Percentiles rank a stretch among this genome's conserved stretches.
Conservation (phyloP, 2,329 filamentous ascomycete species). For the Xylaria multiplex region DNA sequence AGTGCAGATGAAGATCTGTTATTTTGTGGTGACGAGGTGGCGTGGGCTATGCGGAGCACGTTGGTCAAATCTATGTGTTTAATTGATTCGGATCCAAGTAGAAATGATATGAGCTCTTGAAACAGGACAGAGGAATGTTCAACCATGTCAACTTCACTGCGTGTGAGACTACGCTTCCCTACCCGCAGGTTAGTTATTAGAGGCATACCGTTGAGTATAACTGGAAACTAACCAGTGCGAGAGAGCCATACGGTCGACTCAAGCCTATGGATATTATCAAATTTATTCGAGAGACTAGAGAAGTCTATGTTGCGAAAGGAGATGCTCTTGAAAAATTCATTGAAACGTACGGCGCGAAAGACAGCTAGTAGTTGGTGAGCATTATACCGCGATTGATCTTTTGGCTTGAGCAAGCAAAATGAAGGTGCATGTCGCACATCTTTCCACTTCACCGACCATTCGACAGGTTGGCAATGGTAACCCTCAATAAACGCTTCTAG, state of each 20-base stretch:
- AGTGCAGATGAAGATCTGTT: constrained; percentile 20
- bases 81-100: constrained; percentile 66
- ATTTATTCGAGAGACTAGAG: constrained; percentile 52
- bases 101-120: constrained; percentile 66
- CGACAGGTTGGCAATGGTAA: constrained; percentile 60
- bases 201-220: not conserved
- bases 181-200: constrained; percentile 39
- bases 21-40: constrained; percentile 38
- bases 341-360: constrained; percentile 66
- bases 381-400: constrained; percentile 55
- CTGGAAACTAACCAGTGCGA: constrained; percentile 57
- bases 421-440: constrained; percentile 58
- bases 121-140: constrained; percentile 62
- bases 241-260: constrained; percentile 63
- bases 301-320: constrained; percentile 65
- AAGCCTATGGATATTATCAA: constrained; percentile 57
- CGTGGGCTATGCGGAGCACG: constrained; percentile 46
- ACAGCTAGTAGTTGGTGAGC: constrained; percentile 65
- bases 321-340: constrained; percentile 68
- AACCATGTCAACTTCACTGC: constrained; percentile 59
- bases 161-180: constrained; percentile 55
- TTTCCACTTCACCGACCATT: constrained; percentile 63
- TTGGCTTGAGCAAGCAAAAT: constrained; percentile 61
- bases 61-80: constrained; percentile 65
- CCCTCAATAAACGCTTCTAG: constrained; percentile 65